Evolutionary conservation across 2,329 filamentous ascomycete species (phyloP), one percentile per base, ranked within the genome.

Genomic region (Aaosphaeria arxii): DNA sequence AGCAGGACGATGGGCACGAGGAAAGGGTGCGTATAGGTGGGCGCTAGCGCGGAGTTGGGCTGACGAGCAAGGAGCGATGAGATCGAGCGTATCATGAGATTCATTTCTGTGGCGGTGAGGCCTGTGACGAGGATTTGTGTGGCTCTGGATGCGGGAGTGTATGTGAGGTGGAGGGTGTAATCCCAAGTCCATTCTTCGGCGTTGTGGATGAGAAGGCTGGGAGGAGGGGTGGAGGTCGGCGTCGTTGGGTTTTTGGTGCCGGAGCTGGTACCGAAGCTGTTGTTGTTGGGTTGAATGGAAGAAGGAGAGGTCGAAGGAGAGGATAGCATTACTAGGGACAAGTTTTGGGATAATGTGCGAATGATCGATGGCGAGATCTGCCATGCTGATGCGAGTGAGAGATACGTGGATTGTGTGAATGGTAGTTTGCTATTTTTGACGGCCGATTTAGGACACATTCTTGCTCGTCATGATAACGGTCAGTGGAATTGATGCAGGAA

Each of bases 181-280:
- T 56, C 53, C 51, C 51, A 56, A 2, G 53, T 56, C 53, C 53
- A 56, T 30, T 56, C 51, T 7, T 49, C 49, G 30, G 53, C 53
- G 30, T 51, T 49, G 11, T 51, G 44, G 38, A 56, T 42, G 5
- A 56, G 42, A 5, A 56, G 45, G 32, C 43, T 46, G 11, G 7
- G 47, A 7, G 51, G 45, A 9, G 11, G 1, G 29, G 46, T 36
- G 30, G 53, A 51, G 30, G 53, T 46, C 9, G 24, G 33, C 9
- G 33, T 36, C 33, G 33, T 36, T 36, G 33, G 33, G 9, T 36
- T 9, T 24, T 9, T 9, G n/a, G 33, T 9, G 33, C 33, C 33
- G 33, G 33, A 36, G 7, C 33, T 36, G 33, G 33, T 36, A 4
- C n/a, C 33, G 33, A 4, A 2, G 33, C 4, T 9, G n/a, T 31